These are phyloP conservation scores for Panus rudis DNA, from an alignment of 768 basidiomycete genomes.

Conservation along the genomic window DNA sequence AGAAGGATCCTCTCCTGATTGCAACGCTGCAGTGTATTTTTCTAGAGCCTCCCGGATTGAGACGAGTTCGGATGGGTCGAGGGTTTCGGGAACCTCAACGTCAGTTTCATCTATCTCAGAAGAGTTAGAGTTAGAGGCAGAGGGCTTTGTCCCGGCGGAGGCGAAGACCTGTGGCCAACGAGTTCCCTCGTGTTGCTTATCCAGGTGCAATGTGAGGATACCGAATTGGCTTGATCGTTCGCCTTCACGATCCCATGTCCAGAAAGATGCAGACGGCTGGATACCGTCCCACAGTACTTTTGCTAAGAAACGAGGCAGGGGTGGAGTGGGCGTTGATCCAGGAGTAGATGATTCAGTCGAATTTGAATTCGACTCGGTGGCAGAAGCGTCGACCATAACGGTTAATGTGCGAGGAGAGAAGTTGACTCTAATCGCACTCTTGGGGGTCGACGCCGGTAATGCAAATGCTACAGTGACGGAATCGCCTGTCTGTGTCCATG, in stretches of 20 bases:
- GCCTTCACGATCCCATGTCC: constrained; percentile 86
- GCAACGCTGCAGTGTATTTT: constrained; percentile 71
- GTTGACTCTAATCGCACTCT: constrained; percentile 55
- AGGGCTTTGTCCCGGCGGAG: constrained; percentile 28
- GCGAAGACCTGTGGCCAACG: constrained; percentile 88
- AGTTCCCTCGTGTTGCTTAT: constrained; percentile 77
- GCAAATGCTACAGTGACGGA: constrained; percentile 80
- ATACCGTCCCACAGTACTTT: constrained; percentile 77
- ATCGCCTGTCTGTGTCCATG: constrained; percentile 87
- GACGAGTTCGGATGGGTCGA: constrained; percentile 79
- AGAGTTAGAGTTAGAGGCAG: neutral
- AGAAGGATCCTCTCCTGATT: constrained; percentile 49
- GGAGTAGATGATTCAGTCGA: too few relatives aligned
- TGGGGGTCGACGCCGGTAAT: constrained; percentile 63
- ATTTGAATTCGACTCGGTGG: neutral
- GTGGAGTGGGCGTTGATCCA: constrained; percentile 16
- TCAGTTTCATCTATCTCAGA: constrained; percentile 36
- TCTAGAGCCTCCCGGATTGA: constrained; percentile 75
- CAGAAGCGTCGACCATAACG: constrained; percentile 37
- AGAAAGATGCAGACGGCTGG: constrained; percentile 72
- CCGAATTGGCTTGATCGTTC: constrained; percentile 61
- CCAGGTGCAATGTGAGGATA: constrained; percentile 74
- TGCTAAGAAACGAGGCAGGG: constrained; percentile 52
- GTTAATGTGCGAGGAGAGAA: constrained; percentile 64
- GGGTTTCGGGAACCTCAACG: constrained; percentile 76